Conservation (phyloP, 495 filamentous ascomycete genomes). For the Lophiotrema nucula region DNA sequence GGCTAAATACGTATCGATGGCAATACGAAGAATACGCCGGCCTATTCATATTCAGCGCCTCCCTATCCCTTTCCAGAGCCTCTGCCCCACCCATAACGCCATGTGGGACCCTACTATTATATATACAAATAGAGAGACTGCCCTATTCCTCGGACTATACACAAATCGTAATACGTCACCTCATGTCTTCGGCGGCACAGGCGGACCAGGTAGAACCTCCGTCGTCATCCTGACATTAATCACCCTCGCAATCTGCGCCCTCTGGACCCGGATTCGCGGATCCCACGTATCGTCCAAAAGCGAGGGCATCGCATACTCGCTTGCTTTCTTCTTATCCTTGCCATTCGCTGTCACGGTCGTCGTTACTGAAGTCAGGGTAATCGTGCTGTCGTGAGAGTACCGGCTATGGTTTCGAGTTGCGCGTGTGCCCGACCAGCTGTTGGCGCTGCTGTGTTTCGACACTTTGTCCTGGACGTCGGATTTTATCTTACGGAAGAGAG, state of each 20-base stretch:
- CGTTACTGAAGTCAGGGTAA: neutral
- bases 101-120: too few species aligned
- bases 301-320: neutral
- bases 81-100: too few species aligned
- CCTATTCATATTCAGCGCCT: too few species aligned
- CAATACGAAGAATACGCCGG: too few species aligned
- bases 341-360: neutral
- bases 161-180: too few species aligned
- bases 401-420: neutral
- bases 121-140: too few species aligned
- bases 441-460: neutral
- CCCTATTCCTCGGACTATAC: too few species aligned
- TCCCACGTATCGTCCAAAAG: constrained; percentile 3
- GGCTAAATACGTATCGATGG: too few species aligned
- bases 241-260: constrained; percentile 4
- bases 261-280: neutral
- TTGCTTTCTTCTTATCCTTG: neutral
- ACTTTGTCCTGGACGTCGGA: constrained; percentile 8
- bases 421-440: neutral
- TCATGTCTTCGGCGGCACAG: too few species aligned
- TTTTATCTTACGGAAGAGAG: constrained; percentile 29
- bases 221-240: constrained; percentile 5
- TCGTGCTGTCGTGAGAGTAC: neutral
- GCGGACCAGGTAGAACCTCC: too few species aligned
- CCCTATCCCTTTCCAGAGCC: too few species aligned